Conservation (phyloP, 768 basidiomycete species). For the Royoungia palumana region DNA sequence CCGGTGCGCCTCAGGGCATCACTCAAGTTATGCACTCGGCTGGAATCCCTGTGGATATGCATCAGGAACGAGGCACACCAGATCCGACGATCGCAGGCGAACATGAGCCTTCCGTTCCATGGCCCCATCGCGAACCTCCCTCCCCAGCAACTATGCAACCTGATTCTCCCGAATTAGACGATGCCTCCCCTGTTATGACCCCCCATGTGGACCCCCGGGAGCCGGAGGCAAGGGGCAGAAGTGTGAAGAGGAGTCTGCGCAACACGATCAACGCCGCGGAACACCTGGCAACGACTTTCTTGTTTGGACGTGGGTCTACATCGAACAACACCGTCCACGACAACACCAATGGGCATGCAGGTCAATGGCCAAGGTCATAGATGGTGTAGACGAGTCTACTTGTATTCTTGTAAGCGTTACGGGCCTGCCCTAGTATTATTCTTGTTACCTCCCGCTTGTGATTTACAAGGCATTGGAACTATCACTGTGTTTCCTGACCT, state of each 20-base stretch:
- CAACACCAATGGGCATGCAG: conserved; percentile 19
- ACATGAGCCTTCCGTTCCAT: conserved; percentile 30
- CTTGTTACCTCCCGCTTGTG: conserved; percentile 1
- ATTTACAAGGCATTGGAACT: conserved; percentile 12
- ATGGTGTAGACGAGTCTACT: background rate
- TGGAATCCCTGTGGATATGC: conserved; percentile 23
- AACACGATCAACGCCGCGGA: conserved; percentile 70
- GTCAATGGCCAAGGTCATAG: conserved; percentile 27
- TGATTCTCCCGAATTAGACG: conserved; percentile 39
- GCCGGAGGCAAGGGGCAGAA: conserved; percentile 51
- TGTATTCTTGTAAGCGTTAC: conserved; percentile 8
- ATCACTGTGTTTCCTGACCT: conserved; percentile 3
- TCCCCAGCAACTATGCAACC: conserved; percentile 35
- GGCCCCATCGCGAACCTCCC: conserved; percentile 45
- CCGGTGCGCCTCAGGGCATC: conserved; percentile 29
- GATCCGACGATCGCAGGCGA: conserved; percentile 15
- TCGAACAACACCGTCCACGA: conserved; percentile 24
- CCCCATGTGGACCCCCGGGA: conserved; percentile 28
- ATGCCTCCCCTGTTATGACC: conserved; percentile 28
- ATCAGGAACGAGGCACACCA: conserved; percentile 14
- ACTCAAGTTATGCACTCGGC: conserved; percentile 36
- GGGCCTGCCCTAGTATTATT: conserved; percentile 6
- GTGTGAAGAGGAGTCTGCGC: conserved; percentile 61
- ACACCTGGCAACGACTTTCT: conserved; percentile 60
- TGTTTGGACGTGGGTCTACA: conserved; percentile 54